Percentiles rank a stretch among this genome's conserved stretches.
phyloP scores from a whole-genome alignment of 2,329 filamentous ascomycete species.

The Hymenotorrendiella dingleyae region DNA sequence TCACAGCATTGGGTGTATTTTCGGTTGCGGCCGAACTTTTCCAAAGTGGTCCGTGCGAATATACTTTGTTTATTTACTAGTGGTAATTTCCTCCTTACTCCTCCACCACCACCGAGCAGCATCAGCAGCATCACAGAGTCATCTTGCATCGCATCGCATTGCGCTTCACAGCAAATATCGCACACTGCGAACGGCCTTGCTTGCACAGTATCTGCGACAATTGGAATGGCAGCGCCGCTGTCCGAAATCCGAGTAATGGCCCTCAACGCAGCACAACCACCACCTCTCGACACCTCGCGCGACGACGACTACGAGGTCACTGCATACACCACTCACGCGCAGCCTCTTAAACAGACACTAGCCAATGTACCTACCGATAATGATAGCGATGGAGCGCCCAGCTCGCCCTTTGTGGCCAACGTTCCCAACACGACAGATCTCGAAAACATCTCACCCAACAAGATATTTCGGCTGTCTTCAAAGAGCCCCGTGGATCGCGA shows the following conservation, averaged over 20 bases:
- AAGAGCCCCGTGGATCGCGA: constrained; percentile 25
- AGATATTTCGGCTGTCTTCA: constrained; percentile 15
- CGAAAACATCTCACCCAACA: constrained; percentile 29
- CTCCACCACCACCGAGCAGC: too few species aligned
- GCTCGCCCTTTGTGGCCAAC: constrained; percentile 28
- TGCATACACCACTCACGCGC: constrained; percentile 18
- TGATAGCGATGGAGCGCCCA: constrained; percentile 25
- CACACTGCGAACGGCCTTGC: too few species aligned
- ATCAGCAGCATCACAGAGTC: too few species aligned
- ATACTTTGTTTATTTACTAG: too few species aligned
- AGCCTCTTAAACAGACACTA: too few species aligned
- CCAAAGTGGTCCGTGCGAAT: too few species aligned
- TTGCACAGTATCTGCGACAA: constrained; percentile 11
- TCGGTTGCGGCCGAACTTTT: too few species aligned
- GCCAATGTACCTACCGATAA: constrained; percentile 7
- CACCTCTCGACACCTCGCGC: constrained; percentile 9
- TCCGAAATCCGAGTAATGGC: constrained; percentile 13
- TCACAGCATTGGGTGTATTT: too few species aligned
- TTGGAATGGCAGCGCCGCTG: constrained; percentile 21
- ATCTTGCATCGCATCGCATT: too few species aligned
- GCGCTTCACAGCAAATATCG: too few species aligned
- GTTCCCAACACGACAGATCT: constrained; percentile 18
- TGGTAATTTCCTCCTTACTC: too few species aligned
- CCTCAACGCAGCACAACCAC: constrained; percentile 20
- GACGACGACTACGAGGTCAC: constrained; percentile 23